Conservation (phyloP, 169 alveolate genomes). For the Amoebophrya sp. region DNA sequence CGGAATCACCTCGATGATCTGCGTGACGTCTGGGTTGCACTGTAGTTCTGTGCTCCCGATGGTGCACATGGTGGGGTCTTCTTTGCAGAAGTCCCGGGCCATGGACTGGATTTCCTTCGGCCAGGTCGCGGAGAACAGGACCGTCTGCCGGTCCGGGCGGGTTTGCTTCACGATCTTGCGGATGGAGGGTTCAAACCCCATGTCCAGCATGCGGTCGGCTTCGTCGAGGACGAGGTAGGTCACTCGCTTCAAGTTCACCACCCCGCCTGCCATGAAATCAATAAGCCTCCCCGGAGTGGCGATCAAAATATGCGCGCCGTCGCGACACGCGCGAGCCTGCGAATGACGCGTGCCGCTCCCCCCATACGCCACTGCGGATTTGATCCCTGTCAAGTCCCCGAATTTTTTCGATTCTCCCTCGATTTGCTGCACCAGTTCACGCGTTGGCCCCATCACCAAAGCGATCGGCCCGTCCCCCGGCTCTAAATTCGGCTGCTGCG, state of each 20-base stretch:
- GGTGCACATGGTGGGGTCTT: conserved; percentile 76
- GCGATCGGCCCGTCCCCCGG: conserved; percentile 66
- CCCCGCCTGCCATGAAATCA: conserved; percentile 27
- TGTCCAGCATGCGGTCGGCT: conserved; percentile 94
- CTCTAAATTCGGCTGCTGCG: conserved; percentile 28
- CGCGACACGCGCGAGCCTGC: not conserved
- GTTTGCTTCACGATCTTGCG: conserved; percentile 68
- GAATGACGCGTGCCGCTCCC: not conserved
- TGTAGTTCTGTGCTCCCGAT: conserved; percentile 64
- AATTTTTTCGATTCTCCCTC: conserved; percentile 42
- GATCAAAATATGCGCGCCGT: conserved; percentile 82
- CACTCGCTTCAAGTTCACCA: conserved; percentile 63
- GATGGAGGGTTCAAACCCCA: conserved; percentile 96
- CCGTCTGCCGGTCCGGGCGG: conserved; percentile 74
- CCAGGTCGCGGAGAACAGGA: conserved; percentile 87
- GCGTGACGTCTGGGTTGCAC: conserved; percentile 46
- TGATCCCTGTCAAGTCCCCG: not conserved
- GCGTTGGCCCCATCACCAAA: conserved; percentile 68
- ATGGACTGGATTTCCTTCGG: conserved; percentile 66
- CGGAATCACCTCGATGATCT: conserved; percentile 29
- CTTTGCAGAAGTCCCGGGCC: conserved; percentile 73
- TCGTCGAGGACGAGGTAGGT: conserved; percentile 89
- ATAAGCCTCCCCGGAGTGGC: conserved; percentile 91
- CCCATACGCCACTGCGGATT: not conserved
- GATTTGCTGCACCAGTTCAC: conserved; percentile 67